Evolutionary conservation across 179 eudicot species (phyloP).

Genomic region (Drosera spatulata): DNA sequence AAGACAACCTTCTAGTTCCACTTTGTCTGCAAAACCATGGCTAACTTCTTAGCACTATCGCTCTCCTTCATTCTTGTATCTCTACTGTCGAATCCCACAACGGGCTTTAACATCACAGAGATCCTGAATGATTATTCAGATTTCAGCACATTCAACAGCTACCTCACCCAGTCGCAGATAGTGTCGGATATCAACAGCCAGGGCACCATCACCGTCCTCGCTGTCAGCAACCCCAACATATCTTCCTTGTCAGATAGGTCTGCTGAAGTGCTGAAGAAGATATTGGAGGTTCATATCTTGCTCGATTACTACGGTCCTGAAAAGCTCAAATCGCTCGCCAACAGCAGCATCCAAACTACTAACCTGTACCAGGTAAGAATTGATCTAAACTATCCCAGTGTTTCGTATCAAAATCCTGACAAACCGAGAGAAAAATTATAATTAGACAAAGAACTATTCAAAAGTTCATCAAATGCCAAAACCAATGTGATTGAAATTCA

Average conservation of each 20-base stretch:
- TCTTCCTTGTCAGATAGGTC: slow-evolving; percentile 32
- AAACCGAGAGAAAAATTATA: too few species aligned
- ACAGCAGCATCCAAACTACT: slow-evolving; percentile 45
- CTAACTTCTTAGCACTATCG: too few species aligned
- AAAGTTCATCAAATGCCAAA: too few species aligned
- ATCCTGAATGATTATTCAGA: slow-evolving; percentile 42
- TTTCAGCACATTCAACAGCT: slow-evolving; percentile 34
- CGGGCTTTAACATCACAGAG: slow-evolving; percentile 43
- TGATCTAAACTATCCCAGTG: too few species aligned
- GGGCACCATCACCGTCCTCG: slow-evolving; percentile 68
- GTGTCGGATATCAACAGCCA: slow-evolving; percentile 76
- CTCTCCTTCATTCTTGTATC: too few species aligned
- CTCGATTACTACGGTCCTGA: slow-evolving; percentile 65
- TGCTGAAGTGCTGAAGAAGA: slow-evolving; percentile 42
- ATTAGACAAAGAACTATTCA: too few species aligned
- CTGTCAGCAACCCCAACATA: slow-evolving; percentile 40
- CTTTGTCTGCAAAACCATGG: too few species aligned
- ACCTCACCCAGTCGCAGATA: slow-evolving; percentile 56
- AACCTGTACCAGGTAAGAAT: slow-evolving; percentile 39
- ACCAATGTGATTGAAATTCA: too few species aligned
- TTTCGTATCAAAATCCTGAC: too few species aligned
- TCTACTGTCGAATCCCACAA: too few species aligned
- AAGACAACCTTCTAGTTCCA: too few species aligned
- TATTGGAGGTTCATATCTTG: slow-evolving; percentile 52
- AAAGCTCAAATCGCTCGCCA: slow-evolving; percentile 57